Percentiles rank a stretch among this genome's conserved stretches.
phyloP scores from a whole-genome alignment of 2,329 filamentous ascomycete genomes.

The Botrytis galanthina region DNA sequence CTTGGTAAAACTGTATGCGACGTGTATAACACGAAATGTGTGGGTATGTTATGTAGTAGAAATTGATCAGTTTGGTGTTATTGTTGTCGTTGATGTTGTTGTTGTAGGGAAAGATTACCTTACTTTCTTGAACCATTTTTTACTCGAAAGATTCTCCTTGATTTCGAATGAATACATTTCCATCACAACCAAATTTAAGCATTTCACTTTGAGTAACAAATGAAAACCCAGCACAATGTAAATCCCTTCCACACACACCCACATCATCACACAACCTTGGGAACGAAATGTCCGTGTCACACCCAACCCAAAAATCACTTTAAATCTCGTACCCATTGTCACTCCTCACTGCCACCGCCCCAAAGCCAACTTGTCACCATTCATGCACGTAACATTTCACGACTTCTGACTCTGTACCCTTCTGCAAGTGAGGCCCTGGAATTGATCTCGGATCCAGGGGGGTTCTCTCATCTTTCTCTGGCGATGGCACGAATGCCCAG shows the following conservation, averaged over 20 bases:
- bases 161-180: not conserved
- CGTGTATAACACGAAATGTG: not conserved
- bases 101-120: not conserved
- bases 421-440: not conserved
- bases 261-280: not conserved
- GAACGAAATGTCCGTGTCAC: not conserved
- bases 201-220: not conserved
- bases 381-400: slow-evolving; percentile 7
- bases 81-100: not conserved
- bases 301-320: not conserved
- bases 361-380: too few relatives aligned
- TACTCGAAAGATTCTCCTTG: too few relatives aligned
- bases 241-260: slow-evolving; percentile 8
- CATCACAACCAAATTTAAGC: not conserved
- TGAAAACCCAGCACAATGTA: not conserved
- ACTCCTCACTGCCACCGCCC: slow-evolving; percentile 4
- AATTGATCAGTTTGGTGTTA: not conserved
- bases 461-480: not conserved
- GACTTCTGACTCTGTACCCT: not conserved
- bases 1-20: not conserved
- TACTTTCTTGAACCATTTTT: not conserved
- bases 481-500: not conserved
- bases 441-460: not conserved
- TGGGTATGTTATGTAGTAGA: not conserved
- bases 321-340: not conserved